Base-by-base conservation (phyloP, 1,284 basidiomycete species). In the Cerrena zonata region DNA sequence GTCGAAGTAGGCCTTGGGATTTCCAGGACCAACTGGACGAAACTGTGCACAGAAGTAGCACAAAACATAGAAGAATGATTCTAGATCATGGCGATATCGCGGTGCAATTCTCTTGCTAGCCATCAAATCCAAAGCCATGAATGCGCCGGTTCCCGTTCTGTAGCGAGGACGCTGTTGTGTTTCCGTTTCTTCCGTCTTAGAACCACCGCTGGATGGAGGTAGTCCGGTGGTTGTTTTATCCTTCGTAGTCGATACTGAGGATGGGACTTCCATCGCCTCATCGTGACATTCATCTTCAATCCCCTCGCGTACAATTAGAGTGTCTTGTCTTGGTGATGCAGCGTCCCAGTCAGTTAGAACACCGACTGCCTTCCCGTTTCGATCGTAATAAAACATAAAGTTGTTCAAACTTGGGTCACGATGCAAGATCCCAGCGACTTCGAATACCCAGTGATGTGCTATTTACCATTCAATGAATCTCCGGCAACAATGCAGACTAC, bases 341-440 rank as follows among this genome's bases (percentile, higher is more conserved):
- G 47, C 18, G 30, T 55, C 54, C 54, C 51, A 53, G 37, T 55
- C 54, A 22, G 43, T 48, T 15, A 55, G 38, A 2, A 55, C 46
- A 24, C 54, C 54, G n/a, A 48, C 15, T 2, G 43, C 45, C 2
- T 26, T 38, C 10, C 36, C 45, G 4, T 30, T 41, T 5, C 30
- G 30, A 13, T 37, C 36, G 5, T 22, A 22, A 27, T 30, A 34
- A 42, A 59, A 56, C 64, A 68, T 67, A 23, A 68, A 47, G 49
- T 66, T 67, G 22, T 48, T 58, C 19, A 56, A 56, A 46, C 61
- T 66, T 26, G 65, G 51, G 46, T 67, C 65, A 24, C 61, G 55
- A 51, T 67, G 63, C 7, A 57, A 42, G 34, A 53, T 53, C 12
- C 39, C 30, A 34, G 41, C 25, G 5, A 26, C 36, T 41, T 49